Evolutionary conservation across 345 rosid species (phyloP).

Genomic region (Psidium guajava): DNA sequence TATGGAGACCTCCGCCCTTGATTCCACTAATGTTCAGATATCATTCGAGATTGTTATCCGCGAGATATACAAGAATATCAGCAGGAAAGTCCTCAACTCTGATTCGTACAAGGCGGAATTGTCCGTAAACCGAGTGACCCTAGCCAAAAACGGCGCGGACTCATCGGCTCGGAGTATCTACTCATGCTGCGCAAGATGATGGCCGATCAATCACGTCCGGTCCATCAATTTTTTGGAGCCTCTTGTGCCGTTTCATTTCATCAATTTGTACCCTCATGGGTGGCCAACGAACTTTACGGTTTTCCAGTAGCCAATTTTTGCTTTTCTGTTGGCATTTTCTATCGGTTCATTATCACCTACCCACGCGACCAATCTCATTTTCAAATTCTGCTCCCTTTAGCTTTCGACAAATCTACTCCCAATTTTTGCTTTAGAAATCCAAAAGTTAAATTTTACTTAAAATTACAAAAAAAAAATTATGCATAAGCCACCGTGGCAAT

Average conservation of each 20-base stretch:
- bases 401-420: background rate
- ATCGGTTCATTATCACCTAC: background rate
- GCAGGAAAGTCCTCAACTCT: slow-evolving; percentile 22
- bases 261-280: background rate
- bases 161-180: slow-evolving; percentile 9
- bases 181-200: slow-evolving; percentile 34
- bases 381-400: background rate
- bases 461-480: background rate
- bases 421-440: background rate
- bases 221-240: background rate
- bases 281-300: background rate
- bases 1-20: slow-evolving; percentile 93
- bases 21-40: slow-evolving; percentile 69
- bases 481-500: background rate
- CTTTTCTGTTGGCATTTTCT: background rate
- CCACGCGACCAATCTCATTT: background rate
- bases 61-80: slow-evolving; percentile 62
- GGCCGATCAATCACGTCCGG: background rate
- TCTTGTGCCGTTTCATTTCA: background rate
- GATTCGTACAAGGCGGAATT: slow-evolving; percentile 34
- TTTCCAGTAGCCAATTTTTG: background rate
- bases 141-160: slow-evolving; percentile 27
- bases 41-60: slow-evolving; percentile 85
- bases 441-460: background rate
- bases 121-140: slow-evolving; percentile 54